These are phyloP conservation scores for Peribolospora kevripleyi DNA, from an alignment of 768 basidiomycete genomes.

Conservation along the genomic window DNA sequence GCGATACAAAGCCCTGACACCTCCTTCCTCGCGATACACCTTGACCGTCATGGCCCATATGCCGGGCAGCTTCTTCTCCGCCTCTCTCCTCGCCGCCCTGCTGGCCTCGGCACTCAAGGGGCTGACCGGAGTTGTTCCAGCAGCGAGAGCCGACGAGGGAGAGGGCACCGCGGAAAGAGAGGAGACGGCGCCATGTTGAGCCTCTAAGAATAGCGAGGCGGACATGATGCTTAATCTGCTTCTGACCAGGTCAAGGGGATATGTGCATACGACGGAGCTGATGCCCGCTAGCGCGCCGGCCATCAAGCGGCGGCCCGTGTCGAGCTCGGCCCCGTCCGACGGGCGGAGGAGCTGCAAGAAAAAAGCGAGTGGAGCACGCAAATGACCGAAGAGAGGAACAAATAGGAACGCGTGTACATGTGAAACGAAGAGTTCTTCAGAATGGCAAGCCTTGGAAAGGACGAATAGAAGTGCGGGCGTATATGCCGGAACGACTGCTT, in stretches of 20 bases:
- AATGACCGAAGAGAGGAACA: no score
- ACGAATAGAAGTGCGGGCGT: no score
- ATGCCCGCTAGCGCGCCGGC: conserved; percentile 84
- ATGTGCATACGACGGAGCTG: conserved; percentile 38
- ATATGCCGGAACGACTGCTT: no score
- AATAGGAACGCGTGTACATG: no score
- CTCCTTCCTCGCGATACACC: conserved; percentile 65
- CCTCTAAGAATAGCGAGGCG: background rate
- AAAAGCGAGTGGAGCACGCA: no score
- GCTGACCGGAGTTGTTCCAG: conserved; percentile 27
- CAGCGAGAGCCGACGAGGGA: background rate
- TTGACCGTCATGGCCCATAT: conserved; percentile 75
- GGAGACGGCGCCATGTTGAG: background rate
- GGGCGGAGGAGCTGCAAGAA: conserved; percentile 38
- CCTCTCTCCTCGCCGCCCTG: conserved; percentile 21
- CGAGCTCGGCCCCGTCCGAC: conserved; percentile 46
- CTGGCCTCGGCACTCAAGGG: conserved; percentile 34
- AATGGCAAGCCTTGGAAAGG: no score
- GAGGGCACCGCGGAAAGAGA: background rate
- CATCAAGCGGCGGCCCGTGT: conserved; percentile 62
- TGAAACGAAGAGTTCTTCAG: no score
- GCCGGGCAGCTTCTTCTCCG: conserved; percentile 19
- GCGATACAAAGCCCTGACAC: conserved; percentile 56
- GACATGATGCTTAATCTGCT: no score
- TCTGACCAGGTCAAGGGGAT: background rate